phyloP scores from a whole-genome alignment of 805 yeast species.

The Yamadazyma ubonensis region DNA sequence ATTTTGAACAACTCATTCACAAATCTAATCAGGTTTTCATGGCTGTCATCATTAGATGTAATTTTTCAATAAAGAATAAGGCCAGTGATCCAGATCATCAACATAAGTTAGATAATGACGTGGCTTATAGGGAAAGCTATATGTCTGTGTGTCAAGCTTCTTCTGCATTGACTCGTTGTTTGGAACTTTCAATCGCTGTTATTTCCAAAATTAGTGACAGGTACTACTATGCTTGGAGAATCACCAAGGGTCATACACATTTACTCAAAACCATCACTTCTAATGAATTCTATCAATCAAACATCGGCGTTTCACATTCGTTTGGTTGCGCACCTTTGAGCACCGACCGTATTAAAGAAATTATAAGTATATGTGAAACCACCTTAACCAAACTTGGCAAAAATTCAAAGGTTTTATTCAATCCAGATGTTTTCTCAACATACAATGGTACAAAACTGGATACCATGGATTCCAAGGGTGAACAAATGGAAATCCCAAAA shows the following conservation, averaged over 20 bases:
- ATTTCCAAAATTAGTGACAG: conserved; percentile 37
- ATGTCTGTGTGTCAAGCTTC: conserved; percentile 22
- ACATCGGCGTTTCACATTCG: conserved; percentile 2
- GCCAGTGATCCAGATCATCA: conserved; percentile 23
- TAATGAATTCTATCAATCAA: conserved; percentile 28
- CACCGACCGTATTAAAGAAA: conserved; percentile 24
- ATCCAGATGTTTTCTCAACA: conserved; percentile 14
- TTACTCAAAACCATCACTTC: conserved; percentile 30
- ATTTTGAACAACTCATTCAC: conserved; percentile 29
- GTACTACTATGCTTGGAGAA: conserved; percentile 42
- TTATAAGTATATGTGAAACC: conserved; percentile 26
- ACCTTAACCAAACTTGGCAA: conserved; percentile 25
- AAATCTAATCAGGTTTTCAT: conserved; percentile 30
- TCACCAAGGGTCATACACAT: conserved; percentile 34
- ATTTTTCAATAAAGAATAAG: conserved; percentile 27
- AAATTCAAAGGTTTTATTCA: conserved; percentile 7
- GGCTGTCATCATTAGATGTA: conserved; percentile 30
- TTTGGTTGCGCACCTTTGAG: conserved; percentile 8
- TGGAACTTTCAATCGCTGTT: conserved; percentile 32
- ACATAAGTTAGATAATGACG: conserved; percentile 16
- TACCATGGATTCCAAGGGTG: neutral
- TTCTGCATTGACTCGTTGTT: conserved; percentile 24
- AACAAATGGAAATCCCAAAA: neutral
- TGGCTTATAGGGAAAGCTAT: conserved; percentile 18
- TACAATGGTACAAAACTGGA: conserved; percentile 1